A percentile compares a stretch with the other conserved stretches of the same genome.
Evolutionary conservation across 2,329 filamentous ascomycete species (phyloP).

Genomic region (Fusarium guadeloupense): DNA sequence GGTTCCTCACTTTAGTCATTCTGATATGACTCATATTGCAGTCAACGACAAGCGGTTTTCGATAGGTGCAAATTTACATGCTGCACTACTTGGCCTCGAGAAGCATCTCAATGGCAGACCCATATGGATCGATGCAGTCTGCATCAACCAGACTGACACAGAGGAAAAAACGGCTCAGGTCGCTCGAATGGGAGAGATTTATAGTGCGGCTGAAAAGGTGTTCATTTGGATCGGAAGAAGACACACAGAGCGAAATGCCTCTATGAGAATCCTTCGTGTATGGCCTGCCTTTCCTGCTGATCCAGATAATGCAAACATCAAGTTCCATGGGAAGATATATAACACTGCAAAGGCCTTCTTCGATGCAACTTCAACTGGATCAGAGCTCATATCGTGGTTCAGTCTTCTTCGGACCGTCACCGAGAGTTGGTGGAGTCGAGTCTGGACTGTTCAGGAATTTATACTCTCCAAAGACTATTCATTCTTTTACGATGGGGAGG

Average conservation of each 20-base stretch:
- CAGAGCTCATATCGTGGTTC: conserved; percentile 12
- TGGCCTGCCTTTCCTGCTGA: conserved; percentile 15
- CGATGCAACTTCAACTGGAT: conserved; percentile 6
- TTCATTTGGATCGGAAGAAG: conserved; percentile 8
- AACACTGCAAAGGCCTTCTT: conserved; percentile 8
- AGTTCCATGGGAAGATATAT: conserved; percentile 16
- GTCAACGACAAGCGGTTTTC: neutral
- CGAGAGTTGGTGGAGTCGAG: conserved; percentile 26
- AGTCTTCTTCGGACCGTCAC: neutral
- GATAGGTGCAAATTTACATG: conserved; percentile 7
- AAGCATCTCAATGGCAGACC: conserved; percentile 1
- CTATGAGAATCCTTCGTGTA: neutral
- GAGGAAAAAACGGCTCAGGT: conserved; percentile 9
- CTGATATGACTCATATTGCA: neutral
- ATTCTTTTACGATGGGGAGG: conserved; percentile 6
- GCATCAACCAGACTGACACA: conserved; percentile 9
- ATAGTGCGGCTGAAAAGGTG: conserved; percentile 8
- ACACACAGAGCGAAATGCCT: neutral
- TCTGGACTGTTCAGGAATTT: conserved; percentile 24
- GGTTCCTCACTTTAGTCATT: conserved; percentile 10
- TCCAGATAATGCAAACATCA: neutral
- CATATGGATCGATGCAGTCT: conserved; percentile 15
- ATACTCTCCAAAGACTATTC: conserved; percentile 12
- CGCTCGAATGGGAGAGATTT: conserved; percentile 15
- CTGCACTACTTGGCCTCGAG: neutral